Evolutionary conservation across 106 monocot genomes (phyloP).

Genomic region (Allium sativum): DNA sequence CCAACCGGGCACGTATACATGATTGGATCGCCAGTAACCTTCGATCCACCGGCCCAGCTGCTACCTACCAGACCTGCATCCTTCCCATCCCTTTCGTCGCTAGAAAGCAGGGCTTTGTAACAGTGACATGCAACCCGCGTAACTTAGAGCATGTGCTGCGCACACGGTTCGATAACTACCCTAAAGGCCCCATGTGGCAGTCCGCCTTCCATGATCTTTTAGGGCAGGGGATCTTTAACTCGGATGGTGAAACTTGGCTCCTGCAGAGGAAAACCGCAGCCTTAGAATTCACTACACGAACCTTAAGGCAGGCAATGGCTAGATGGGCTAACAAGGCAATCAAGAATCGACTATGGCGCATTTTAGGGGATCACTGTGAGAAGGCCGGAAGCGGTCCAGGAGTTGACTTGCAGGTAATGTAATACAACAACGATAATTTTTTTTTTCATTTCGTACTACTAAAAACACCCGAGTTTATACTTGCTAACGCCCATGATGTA

Average conservation of each 20-base stretch:
- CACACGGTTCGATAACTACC: conserved; percentile 77
- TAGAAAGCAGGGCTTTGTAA: conserved; percentile 53
- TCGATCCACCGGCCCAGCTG: conserved; percentile 28
- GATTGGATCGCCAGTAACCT: conserved; percentile 75
- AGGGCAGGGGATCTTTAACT: conserved; percentile 88
- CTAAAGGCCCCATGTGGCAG: conserved; percentile 78
- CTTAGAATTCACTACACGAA: conserved; percentile 86
- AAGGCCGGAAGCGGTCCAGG: neutral
- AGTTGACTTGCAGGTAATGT: conserved; percentile 33
- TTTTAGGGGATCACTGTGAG: conserved; percentile 32
- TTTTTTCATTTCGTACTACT: no score
- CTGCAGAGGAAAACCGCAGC: conserved; percentile 86
- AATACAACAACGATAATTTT: no score
- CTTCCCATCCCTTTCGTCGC: conserved; percentile 56
- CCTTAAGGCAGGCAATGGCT: conserved; percentile 76
- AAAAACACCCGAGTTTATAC: no score
- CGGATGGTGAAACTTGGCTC: conserved; percentile 79
- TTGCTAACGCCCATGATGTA: no score
- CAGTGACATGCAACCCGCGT: conserved; percentile 76
- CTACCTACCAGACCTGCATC: conserved; percentile 83
- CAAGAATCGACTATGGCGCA: conserved; percentile 54
- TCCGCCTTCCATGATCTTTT: conserved; percentile 77
- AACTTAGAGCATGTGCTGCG: conserved; percentile 83
- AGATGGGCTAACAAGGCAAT: conserved; percentile 61
- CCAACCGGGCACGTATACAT: conserved; percentile 59